Percentiles rank a stretch among this genome's conserved stretches.
These are phyloP conservation scores for Exophiala sp. DNA, from an alignment of 2,329 filamentous ascomycete genomes.

Conservation along the genomic window DNA sequence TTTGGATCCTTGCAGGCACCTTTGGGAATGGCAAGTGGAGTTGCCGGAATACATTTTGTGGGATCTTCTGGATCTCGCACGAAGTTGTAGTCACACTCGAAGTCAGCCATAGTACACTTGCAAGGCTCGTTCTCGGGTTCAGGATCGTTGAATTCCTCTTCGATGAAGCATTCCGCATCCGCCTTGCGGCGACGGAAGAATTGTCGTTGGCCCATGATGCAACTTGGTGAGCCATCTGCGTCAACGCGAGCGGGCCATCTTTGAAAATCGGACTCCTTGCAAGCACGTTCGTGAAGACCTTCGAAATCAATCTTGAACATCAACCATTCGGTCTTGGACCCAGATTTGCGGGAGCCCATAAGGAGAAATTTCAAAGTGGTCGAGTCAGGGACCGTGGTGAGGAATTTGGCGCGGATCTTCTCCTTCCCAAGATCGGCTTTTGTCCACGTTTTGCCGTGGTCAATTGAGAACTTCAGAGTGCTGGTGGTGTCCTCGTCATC, in stretches of 20 bases:
- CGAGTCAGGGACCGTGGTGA: conserved; percentile 89
- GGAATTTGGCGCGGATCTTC: conserved; percentile 65
- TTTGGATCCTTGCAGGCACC: conserved; percentile 69
- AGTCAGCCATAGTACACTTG: conserved; percentile 78
- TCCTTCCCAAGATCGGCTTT: conserved; percentile 59
- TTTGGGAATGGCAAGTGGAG: conserved; percentile 62
- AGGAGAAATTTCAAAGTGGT: conserved; percentile 89
- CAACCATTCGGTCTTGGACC: conserved; percentile 53
- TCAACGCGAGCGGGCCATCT: conserved; percentile 83
- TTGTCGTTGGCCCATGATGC: conserved; percentile 94
- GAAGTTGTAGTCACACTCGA: conserved; percentile 97
- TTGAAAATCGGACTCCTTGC: conserved; percentile 74
- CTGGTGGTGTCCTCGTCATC: conserved; percentile 63
- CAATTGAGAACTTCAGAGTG: conserved; percentile 72
- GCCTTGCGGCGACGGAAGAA: conserved; percentile 82
- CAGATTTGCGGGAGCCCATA: conserved; percentile 58
- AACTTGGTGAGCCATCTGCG: conserved; percentile 74
- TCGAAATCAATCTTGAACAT: conserved; percentile 80
- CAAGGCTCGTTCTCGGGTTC: conserved; percentile 68
- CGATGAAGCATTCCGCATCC: conserved; percentile 83
- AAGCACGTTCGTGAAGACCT: conserved; percentile 74
- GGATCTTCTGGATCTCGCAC: conserved; percentile 59
- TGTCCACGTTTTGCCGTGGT: conserved; percentile 85
- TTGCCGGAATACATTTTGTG: conserved; percentile 64
- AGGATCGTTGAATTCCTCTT: conserved; percentile 77